Conservation (phyloP, 2,329 filamentous ascomycete genomes). For the Leptographium procerum region DNA sequence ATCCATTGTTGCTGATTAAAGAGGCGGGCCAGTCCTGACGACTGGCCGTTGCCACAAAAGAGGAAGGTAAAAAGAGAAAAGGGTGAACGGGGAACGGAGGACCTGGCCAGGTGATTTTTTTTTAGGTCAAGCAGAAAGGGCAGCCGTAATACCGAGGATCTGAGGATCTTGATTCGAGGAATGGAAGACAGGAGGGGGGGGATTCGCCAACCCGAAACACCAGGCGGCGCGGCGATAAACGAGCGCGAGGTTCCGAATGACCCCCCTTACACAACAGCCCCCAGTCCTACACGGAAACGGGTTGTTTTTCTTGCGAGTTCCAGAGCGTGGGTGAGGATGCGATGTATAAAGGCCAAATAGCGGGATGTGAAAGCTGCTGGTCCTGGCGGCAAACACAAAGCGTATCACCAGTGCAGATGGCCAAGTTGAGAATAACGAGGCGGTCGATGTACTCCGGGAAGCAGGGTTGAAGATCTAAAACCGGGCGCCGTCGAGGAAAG, state of each 20-base stretch:
- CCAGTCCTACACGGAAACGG: constrained; percentile 6
- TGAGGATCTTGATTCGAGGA: not conserved
- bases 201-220: constrained; percentile 14
- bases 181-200: not conserved
- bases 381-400: not conserved
- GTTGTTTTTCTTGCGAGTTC: not conserved
- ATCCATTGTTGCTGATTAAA: constrained; percentile 42
- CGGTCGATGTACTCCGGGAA: not conserved
- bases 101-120: not conserved
- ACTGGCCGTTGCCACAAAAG: constrained; percentile 41
- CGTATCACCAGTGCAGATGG: not conserved
- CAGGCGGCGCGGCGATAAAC: constrained; percentile 10
- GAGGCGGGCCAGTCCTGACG: constrained; percentile 46
- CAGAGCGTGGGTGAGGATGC: not conserved
- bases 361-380: not conserved
- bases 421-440: not conserved
- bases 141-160: not conserved
- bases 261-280: constrained; percentile 9
- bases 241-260: constrained; percentile 5
- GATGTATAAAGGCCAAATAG: not conserved
- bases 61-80: not conserved
- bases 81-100: not conserved
- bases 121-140: not conserved
- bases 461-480: not conserved
- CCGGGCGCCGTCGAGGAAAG: not conserved